Evolutionary conservation across 176 grass and related monocot genomes (phyloP).

Genomic region (Juncus inflexus): DNA sequence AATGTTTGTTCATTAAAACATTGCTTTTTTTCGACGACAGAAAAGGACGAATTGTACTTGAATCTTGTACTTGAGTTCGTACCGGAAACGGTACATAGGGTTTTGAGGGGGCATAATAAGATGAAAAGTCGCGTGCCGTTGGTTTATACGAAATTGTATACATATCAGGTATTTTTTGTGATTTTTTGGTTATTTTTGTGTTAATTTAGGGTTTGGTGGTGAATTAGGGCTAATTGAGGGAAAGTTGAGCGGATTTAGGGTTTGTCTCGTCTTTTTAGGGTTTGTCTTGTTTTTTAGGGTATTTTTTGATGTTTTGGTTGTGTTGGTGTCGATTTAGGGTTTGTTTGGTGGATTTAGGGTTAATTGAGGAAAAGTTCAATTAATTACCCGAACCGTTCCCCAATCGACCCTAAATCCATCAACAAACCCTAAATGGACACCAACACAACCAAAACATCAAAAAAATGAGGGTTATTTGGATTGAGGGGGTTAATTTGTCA

Average conservation of each 20-base stretch:
- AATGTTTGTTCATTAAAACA: conserved; percentile 68
- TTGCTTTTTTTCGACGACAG: conserved; percentile 75
- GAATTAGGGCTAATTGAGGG: conserved; percentile 5
- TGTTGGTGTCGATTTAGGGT: no score
- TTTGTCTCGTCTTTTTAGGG: no score
- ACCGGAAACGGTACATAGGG: conserved; percentile 74
- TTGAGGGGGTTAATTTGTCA: no score
- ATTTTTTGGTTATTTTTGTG: background rate
- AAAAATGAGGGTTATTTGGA: no score
- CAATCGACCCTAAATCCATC: background rate
- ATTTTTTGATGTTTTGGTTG: no score
- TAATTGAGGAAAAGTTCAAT: no score
- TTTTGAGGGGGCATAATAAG: conserved; percentile 71
- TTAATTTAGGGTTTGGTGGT: background rate
- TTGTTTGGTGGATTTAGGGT: no score
- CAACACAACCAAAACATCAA: conserved; percentile 16
- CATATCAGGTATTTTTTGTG: conserved; percentile 61
- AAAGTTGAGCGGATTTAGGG: background rate
- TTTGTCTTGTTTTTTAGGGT: background rate
- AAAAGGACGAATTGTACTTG: conserved; percentile 69
- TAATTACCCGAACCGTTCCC: no score
- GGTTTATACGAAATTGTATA: conserved; percentile 79
- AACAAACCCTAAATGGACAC: conserved; percentile 7
- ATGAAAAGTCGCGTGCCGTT: conserved; percentile 70
- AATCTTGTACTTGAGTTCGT: conserved; percentile 89